A percentile compares a stretch with the other conserved stretches of the same genome.
Evolutionary conservation across 108 stramenopile species (phyloP).

Genomic region (Asterionellopsis glacialis): DNA sequence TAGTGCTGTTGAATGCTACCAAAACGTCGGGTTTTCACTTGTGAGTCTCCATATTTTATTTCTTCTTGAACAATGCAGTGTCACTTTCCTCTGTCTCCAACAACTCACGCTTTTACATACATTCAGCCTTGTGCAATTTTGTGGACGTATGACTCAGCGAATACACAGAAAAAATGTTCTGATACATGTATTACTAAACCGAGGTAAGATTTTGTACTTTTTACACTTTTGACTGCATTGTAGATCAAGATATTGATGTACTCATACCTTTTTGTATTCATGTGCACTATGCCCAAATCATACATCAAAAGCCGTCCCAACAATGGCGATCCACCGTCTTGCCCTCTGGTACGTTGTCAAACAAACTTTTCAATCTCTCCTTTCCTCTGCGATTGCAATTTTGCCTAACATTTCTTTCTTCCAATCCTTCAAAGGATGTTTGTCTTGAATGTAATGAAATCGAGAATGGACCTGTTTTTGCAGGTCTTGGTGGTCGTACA

Average conservation of each 20-base stretch:
- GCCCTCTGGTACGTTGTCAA: constrained; percentile 13
- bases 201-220: too few species aligned
- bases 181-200: background rate
- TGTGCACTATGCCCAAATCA: too few species aligned
- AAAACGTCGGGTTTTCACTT: constrained; percentile 21
- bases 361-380: too few species aligned
- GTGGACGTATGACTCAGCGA: constrained; percentile 19
- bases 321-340: constrained; percentile 40
- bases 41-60: too few species aligned
- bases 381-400: too few species aligned
- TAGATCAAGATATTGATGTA: too few species aligned
- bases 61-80: too few species aligned
- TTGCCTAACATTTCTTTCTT: too few species aligned
- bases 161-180: constrained; percentile 10
- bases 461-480: constrained; percentile 26
- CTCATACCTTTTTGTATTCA: too few species aligned
- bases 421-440: background rate
- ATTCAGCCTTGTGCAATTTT: constrained; percentile 30
- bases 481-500: constrained; percentile 39
- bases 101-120: too few species aligned
- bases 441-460: constrained; percentile 52
- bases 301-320: constrained; percentile 8
- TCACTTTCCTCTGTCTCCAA: too few species aligned
- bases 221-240: too few species aligned
- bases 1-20: constrained; percentile 22